Conservation (phyloP, 225 moss, liverwort and hornwort species). For the Pseudoscleropodium purum region DNA sequence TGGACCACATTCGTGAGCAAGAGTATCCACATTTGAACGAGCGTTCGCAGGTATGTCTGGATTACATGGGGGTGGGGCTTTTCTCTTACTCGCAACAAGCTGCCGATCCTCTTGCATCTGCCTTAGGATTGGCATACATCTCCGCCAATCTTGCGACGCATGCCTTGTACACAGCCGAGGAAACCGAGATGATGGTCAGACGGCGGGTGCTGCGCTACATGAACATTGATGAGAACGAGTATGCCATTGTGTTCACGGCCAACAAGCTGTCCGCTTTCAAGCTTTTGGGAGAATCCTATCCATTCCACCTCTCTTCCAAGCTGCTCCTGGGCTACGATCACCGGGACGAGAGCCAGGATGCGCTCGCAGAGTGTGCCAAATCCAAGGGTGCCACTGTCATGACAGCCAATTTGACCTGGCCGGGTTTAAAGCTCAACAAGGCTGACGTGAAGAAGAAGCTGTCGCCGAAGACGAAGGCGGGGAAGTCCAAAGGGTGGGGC, state of each 20-base stretch:
- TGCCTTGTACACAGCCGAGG: conserved; percentile 43
- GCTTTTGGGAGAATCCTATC: conserved; percentile 57
- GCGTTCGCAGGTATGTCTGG: conserved; percentile 44
- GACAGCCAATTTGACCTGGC: conserved; percentile 39
- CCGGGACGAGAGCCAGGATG: conserved; percentile 41
- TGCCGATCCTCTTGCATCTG: conserved; percentile 8
- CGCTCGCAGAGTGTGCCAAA: conserved; percentile 42
- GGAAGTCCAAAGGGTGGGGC: conserved; percentile 29
- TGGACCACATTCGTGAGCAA: conserved; percentile 43
- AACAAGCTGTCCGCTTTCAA: conserved; percentile 52
- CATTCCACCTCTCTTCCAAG: conserved; percentile 44
- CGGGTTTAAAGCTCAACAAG: conserved; percentile 40
- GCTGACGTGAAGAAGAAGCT: conserved; percentile 41
- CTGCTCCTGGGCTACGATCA: conserved; percentile 48
- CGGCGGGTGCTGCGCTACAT: conserved; percentile 47
- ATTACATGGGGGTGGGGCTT: conserved; percentile 47
- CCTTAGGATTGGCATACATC: conserved; percentile 49
- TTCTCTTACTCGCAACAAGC: conserved; percentile 43
- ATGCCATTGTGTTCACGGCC: conserved; percentile 52
- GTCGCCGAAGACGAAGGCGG: conserved; percentile 11
- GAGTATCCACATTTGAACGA: conserved; percentile 56
- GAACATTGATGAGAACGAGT: conserved; percentile 59
- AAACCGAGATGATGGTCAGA: conserved; percentile 39
- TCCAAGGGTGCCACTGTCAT: conserved; percentile 37
- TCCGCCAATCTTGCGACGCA: conserved; percentile 48